Percentiles rank a stretch among this genome's conserved stretches.
Conservation (phyloP, 352 stramenopile genomes). For the Globisporangium paddicum region DNA sequence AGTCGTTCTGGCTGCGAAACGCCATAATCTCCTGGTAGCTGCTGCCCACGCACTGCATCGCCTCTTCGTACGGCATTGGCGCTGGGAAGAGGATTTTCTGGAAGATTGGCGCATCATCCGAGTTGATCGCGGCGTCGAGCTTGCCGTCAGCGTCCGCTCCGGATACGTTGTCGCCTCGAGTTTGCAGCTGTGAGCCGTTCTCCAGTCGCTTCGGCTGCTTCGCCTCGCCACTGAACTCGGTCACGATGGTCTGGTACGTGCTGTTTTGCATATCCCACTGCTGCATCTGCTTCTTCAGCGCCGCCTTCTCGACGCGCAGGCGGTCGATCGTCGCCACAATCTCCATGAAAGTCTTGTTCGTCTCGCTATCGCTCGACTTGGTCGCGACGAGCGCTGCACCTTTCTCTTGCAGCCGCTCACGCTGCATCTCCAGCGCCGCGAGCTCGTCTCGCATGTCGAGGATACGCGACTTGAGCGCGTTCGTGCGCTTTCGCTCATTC, state of each 20-base stretch:
- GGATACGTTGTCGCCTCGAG: background rate
- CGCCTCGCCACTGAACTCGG: slow-evolving; percentile 20
- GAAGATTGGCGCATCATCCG: slow-evolving; percentile 33
- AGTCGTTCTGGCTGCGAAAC: slow-evolving; percentile 33
- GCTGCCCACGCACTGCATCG: slow-evolving; percentile 40
- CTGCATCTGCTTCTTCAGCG: slow-evolving; percentile 27
- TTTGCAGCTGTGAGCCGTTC: background rate
- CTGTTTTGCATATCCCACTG: slow-evolving; percentile 49
- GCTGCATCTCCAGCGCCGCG: slow-evolving; percentile 37
- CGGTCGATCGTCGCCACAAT: slow-evolving; percentile 43
- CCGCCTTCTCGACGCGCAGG: slow-evolving; percentile 33
- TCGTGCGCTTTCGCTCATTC: slow-evolving; percentile 55
- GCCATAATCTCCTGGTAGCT: slow-evolving; percentile 65
- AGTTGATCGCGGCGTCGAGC: slow-evolving; percentile 7
- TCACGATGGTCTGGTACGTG: slow-evolving; percentile 49
- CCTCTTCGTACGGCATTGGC: slow-evolving; percentile 31
- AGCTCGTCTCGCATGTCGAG: slow-evolving; percentile 43
- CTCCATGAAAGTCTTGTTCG: slow-evolving; percentile 22
- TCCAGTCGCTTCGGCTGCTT: background rate
- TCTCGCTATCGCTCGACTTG: background rate
- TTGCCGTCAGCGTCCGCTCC: slow-evolving; percentile 3
- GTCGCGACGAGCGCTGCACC: background rate
- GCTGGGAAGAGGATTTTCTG: slow-evolving; percentile 41
- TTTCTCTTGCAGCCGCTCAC: slow-evolving; percentile 27
- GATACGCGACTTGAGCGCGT: slow-evolving; percentile 46